These are phyloP conservation scores for Scleromitrula shiraiana DNA, from an alignment of 2,329 filamentous ascomycete species.

Conservation along the genomic window DNA sequence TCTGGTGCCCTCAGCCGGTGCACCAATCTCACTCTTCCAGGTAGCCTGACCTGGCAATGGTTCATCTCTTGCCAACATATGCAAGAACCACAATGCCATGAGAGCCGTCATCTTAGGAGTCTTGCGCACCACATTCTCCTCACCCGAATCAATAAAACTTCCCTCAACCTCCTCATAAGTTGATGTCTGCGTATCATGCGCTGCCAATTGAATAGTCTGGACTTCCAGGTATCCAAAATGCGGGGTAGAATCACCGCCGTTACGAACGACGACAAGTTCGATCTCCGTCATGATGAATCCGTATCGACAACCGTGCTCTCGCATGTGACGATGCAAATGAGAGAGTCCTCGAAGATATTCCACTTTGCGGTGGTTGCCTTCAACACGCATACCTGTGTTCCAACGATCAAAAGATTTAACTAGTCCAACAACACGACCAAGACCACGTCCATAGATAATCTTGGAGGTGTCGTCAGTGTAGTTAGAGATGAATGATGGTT, in stretches of 20 bases:
- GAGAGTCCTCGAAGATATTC: constrained; percentile 82
- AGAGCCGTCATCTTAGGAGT: constrained; percentile 64
- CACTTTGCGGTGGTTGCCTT: constrained; percentile 76
- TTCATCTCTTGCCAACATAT: constrained; percentile 60
- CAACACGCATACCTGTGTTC: constrained; percentile 89
- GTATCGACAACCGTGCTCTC: constrained; percentile 86
- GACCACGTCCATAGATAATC: constrained; percentile 39
- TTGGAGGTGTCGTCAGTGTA: constrained; percentile 43
- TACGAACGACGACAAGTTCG: constrained; percentile 83
- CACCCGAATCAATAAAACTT: constrained; percentile 22
- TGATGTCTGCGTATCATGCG: constrained; percentile 21
- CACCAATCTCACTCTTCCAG: constrained; percentile 67
- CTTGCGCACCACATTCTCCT: constrained; percentile 32
- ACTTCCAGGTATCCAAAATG: constrained; percentile 88
- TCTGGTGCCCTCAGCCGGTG: constrained; percentile 63
- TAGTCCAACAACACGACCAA: constrained; percentile 69
- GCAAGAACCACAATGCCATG: constrained; percentile 70
- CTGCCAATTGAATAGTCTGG: constrained; percentile 49
- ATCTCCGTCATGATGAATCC: constrained; percentile 97
- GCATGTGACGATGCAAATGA: constrained; percentile 84
- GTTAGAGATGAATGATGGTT: constrained; percentile 40
- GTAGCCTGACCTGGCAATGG: constrained; percentile 48
- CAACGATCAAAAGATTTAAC: constrained; percentile 88
- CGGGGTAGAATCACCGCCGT: constrained; percentile 62
- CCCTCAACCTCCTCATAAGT: constrained; percentile 20